Evolutionary conservation across 2,329 filamentous ascomycete species (phyloP).

Genomic region (Aaosphaeria arxii): DNA sequence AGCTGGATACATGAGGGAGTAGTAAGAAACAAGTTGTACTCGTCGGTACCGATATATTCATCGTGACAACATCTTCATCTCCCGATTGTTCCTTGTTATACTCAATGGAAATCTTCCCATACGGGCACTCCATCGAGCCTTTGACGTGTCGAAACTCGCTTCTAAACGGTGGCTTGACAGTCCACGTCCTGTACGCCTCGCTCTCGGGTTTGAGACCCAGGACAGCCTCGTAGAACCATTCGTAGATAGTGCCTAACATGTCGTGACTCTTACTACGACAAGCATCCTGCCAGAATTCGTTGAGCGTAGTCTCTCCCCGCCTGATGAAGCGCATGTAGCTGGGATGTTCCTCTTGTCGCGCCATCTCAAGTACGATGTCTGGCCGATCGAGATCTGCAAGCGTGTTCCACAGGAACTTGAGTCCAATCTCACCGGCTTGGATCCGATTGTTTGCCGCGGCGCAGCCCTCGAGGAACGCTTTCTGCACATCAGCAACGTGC

Average conservation of each 20-base stretch:
- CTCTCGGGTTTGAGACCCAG: neutral
- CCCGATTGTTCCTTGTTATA: too few species aligned
- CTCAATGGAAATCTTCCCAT: too few species aligned
- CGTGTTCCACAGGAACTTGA: neutral
- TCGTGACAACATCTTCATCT: too few species aligned
- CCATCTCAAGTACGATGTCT: neutral
- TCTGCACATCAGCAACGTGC: neutral
- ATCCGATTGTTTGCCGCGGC: neutral
- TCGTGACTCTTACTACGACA: constrained; percentile 5
- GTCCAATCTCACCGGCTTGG: neutral
- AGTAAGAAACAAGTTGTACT: too few species aligned
- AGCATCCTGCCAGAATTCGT: constrained; percentile 49
- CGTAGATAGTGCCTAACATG: neutral
- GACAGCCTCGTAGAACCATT: neutral
- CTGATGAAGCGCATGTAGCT: neutral
- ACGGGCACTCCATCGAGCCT: neutral
- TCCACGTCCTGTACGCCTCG: neutral
- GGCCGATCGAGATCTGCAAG: neutral
- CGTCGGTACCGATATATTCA: too few species aligned
- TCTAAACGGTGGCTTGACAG: neutral
- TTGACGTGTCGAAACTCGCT: neutral
- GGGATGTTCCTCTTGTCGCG: neutral
- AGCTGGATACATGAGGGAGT: too few species aligned
- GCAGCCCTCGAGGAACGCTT: neutral
- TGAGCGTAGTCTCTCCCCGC: neutral